Base-by-base conservation (phyloP, 2,329 filamentous ascomycete species). In the Monilinia laxa region DNA sequence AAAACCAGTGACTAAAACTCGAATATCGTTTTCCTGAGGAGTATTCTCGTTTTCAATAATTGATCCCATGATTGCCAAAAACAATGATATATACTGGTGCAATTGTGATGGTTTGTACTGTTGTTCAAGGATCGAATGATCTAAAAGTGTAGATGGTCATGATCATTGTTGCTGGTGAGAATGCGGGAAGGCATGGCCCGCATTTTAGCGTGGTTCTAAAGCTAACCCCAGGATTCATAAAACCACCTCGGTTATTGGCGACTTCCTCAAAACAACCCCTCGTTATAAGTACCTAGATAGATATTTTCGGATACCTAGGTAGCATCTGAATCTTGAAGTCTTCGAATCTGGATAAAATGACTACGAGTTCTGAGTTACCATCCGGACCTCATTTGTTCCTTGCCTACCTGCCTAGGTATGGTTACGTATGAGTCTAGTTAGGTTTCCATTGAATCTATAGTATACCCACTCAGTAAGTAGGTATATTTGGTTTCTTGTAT, bases 1-100 rank as follows among this genome's bases (percentile, higher is more conserved):
- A 74, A 88, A 89, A 67, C 86, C 86, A 18, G 85, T 88, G 70
- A 88, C 83, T 68, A 87, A 78, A 67, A 88, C 82, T 31, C 81
- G 85, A 69, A 87, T 76, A 73, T 87, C 85, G 52, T 85, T 79
- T 62, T 79, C 65, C 18, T 65, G 53, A 35, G n/a, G 38, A n/a
- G 40, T 51, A 2, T 28, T n/a, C 31, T 42, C 28, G 16, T 66
- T 57, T 2, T 58, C 57, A 35, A 53, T 55, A 31, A 54, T 67
- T 9, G 71, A 72, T 18, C 71, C 70, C 71, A 73, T 74, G 18
- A 68, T 77, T 78, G 38, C 73, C 77, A 63, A 72, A 40, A 18
- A 11, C 20, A 20, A 25, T 51, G 45, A 38, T 51, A 18, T 51
- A 18, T 23, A 40, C 14, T 45, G 14, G 16, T 9, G 35, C 20